Conservation (phyloP, 1,139 yeast genomes). For the Barnettozyma hawaiiensis region DNA sequence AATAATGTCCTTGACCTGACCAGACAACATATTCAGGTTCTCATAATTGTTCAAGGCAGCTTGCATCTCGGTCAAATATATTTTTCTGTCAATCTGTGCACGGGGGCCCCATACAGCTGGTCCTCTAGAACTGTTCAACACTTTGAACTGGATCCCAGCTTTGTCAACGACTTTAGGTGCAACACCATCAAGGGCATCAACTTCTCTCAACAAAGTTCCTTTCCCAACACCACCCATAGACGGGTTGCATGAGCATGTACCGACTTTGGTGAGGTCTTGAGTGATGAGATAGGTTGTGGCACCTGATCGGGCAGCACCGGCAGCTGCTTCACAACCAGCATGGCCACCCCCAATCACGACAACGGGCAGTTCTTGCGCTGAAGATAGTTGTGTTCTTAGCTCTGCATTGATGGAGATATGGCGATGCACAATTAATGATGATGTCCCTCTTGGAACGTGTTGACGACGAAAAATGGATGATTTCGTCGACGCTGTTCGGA, state of each 20-base stretch:
- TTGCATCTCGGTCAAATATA: constrained; percentile 82
- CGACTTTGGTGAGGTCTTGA: constrained; percentile 68
- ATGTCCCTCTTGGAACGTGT: too few relatives aligned
- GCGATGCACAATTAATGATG: constrained; percentile 6
- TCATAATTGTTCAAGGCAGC: constrained; percentile 51
- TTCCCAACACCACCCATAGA: constrained; percentile 98
- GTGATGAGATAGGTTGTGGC: constrained; percentile 65
- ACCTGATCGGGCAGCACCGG: constrained; percentile 87
- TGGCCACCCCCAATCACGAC: constrained; percentile 97
- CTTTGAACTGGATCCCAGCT: constrained; percentile 91
- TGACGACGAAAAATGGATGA: too few relatives aligned
- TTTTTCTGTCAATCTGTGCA: constrained; percentile 86
- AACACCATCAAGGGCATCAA: constrained; percentile 95
- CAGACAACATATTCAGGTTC: constrained; percentile 59
- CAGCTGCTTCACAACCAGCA: constrained; percentile 97
- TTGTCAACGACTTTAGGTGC: constrained; percentile 77
- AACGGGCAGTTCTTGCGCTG: constrained; percentile 52
- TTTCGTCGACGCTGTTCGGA: not conserved
- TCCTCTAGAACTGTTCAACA: constrained; percentile 82
- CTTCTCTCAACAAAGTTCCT: constrained; percentile 86
- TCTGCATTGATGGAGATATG: constrained; percentile 34
- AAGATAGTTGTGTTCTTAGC: constrained; percentile 30
- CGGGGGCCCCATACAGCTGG: constrained; percentile 99
- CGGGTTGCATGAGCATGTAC: constrained; percentile 96
- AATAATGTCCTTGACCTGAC: constrained; percentile 81